A percentile compares a stretch with the other conserved stretches of the same genome.
Evolutionary conservation across 352 stramenopile genomes (phyloP).

Genomic region (Phytophthora crassamura): DNA sequence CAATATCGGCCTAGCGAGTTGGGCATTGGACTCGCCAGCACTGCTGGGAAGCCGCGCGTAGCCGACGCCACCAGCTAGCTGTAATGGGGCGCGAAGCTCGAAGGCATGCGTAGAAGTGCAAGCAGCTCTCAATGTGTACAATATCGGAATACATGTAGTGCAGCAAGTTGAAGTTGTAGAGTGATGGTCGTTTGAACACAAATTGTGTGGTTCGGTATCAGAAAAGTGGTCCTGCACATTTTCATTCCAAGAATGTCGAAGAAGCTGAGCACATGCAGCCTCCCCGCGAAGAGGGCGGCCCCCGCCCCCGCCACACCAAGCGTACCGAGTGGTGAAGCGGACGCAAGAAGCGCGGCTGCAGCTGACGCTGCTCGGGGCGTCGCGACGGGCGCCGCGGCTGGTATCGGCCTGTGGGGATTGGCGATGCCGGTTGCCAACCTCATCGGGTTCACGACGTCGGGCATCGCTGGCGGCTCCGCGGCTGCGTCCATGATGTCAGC

Average conservation of each 20-base stretch:
- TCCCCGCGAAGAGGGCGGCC: not conserved
- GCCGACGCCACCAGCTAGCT: not conserved
- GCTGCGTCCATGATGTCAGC: conserved; percentile 66
- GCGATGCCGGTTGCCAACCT: conserved; percentile 33
- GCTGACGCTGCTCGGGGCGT: conserved; percentile 19
- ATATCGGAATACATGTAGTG: too few species aligned
- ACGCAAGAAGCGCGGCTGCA: not conserved
- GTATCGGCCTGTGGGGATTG: conserved; percentile 30
- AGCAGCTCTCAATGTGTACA: too few species aligned
- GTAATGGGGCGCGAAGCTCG: too few species aligned
- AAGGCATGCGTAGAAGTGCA: too few species aligned
- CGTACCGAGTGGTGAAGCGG: not conserved
- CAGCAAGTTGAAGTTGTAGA: too few species aligned
- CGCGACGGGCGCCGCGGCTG: conserved; percentile 30
- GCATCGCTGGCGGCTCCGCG: conserved; percentile 49
- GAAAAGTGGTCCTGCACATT: not conserved
- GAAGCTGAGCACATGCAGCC: not conserved
- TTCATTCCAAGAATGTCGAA: conserved; percentile 6
- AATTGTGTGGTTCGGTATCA: too few species aligned
- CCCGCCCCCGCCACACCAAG: not conserved
- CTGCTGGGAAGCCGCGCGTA: conserved; percentile 8
- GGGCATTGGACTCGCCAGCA: conserved; percentile 24
- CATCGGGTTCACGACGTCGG: conserved; percentile 48
- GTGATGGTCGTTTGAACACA: too few species aligned
- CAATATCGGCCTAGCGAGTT: conserved; percentile 30